Base-by-base conservation (phyloP, 495 filamentous ascomycete species). In the Xylaria bambusicola region DNA sequence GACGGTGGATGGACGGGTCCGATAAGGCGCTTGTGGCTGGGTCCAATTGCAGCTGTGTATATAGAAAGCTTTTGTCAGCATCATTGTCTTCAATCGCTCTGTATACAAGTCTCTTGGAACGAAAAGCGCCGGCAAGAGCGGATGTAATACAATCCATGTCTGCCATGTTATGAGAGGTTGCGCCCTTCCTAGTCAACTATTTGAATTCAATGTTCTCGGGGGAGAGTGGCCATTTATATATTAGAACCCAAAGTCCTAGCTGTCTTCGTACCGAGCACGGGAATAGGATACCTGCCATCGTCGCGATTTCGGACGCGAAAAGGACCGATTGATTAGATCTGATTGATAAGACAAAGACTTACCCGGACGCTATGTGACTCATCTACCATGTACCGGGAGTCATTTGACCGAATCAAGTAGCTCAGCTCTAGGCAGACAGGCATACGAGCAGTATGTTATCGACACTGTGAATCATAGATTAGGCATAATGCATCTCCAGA, bases 21-120 rank as follows among this genome's bases (percentile, higher is more conserved):
- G 50, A n/a, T 23, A 53, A 41, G 15, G 35, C 33, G 8, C 7
- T 10, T 8, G 50, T 53, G 20, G 41, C 13, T 18, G 33, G 17
- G 70, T 66, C 6, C 51, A 62, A 6, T 24, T 51, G 31, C 44
- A 60, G 26, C n/a, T 45, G 54, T 13, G 48, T 36, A 29, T 52
- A 51, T 2, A 72, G 33, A 21, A 67, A 63, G 13, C 20, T 18
- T 29, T 63, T 51, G 31, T 66, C 70, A n/a, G 56, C 59, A 15
- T 58, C 58, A 35, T 21, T 64, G n/a, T 65, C 54, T 38, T 74
- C 71, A 18, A 71, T 47, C 7, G 67, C 66, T 21, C 71, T 65
- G 56, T 71, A 74, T 48, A 71, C 47, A 10, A 74, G 71, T n/a
- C 70, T 67, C 45, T 64, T 46, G 6, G 71, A 70, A 24, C 62